Conservation (phyloP, 2,329 filamentous ascomycete species). For the Talaromyces islandicus region DNA sequence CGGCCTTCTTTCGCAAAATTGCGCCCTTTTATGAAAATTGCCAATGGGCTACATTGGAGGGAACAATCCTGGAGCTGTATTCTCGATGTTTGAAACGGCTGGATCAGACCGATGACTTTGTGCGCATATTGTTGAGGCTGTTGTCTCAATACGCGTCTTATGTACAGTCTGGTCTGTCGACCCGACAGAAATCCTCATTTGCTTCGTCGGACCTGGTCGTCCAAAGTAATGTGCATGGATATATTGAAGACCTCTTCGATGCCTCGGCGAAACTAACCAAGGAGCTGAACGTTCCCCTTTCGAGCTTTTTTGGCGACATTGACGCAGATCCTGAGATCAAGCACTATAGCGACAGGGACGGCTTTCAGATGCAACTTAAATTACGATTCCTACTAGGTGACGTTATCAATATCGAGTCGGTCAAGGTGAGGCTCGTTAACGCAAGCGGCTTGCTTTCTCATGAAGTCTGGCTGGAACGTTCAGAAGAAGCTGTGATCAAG, state of each 20-base stretch:
- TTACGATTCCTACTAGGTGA: conserved; percentile 69
- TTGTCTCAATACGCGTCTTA: conserved; percentile 33
- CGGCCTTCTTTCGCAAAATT: conserved; percentile 70
- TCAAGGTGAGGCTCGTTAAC: conserved; percentile 59
- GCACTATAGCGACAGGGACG: conserved; percentile 67
- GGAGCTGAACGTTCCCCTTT: conserved; percentile 62
- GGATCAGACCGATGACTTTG: conserved; percentile 70
- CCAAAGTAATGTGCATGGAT: conserved; percentile 25
- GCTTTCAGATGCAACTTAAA: conserved; percentile 64
- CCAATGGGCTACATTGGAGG: conserved; percentile 73
- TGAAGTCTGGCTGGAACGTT: conserved; percentile 61
- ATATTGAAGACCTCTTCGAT: conserved; percentile 39
- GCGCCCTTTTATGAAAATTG: conserved; percentile 72
- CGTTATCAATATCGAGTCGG: conserved; percentile 59
- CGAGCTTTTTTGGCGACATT: conserved; percentile 67
- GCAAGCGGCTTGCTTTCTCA: conserved; percentile 43
- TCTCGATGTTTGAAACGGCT: conserved; percentile 73
- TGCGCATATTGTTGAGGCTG: conserved; percentile 67
- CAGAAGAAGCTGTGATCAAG: conserved; percentile 42
- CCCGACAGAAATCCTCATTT: conserved; percentile 24
- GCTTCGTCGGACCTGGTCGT: conserved; percentile 25
- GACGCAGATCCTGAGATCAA: conserved; percentile 61
- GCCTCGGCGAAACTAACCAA: conserved; percentile 48
- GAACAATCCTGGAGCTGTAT: conserved; percentile 81
- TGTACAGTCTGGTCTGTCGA: conserved; percentile 25